Evolutionary conservation across 345 rosid genomes (phyloP).

Genomic region (Geranium brycei): DNA sequence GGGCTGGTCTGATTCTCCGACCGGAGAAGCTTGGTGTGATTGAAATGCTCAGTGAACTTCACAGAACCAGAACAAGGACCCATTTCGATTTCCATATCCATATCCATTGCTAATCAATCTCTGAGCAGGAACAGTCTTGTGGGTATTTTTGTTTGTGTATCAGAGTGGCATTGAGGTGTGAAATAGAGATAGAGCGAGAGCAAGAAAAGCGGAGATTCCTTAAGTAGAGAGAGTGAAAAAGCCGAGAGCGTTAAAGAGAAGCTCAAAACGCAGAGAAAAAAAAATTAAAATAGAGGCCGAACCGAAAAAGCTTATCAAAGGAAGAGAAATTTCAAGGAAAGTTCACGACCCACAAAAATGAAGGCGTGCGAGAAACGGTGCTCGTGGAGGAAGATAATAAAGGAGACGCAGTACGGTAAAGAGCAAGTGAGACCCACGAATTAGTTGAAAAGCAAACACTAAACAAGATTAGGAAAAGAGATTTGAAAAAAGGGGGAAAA

Average conservation of each 20-base stretch:
- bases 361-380: not conserved
- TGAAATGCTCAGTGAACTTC: slow-evolving; percentile 46
- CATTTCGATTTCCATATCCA: not conserved
- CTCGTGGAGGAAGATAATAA: not conserved
- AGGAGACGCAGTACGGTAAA: not conserved
- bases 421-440: too few relatives aligned
- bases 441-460: too few relatives aligned
- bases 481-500: too few relatives aligned
- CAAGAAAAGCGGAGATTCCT: slow-evolving; percentile 26
- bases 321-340: slow-evolving; percentile 11
- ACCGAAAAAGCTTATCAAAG: slow-evolving; percentile 16
- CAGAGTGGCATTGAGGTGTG: slow-evolving; percentile 25
- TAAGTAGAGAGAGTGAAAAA: slow-evolving; percentile 30
- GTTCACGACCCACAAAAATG: not conserved
- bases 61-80: slow-evolving; percentile 6
- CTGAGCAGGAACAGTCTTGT: not conserved
- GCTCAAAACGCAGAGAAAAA: slow-evolving; percentile 17
- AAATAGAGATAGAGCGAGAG: slow-evolving; percentile 5
- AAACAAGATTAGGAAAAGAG: too few relatives aligned
- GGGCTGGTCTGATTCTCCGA: slow-evolving; percentile 6
- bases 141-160: slow-evolving; percentile 3
- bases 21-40: slow-evolving; percentile 25
- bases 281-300: not conserved
- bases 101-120: not conserved
- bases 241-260: slow-evolving; percentile 27